phyloP scores from a whole-genome alignment of 2,329 filamentous ascomycete species.

The Penicillium sp. region DNA sequence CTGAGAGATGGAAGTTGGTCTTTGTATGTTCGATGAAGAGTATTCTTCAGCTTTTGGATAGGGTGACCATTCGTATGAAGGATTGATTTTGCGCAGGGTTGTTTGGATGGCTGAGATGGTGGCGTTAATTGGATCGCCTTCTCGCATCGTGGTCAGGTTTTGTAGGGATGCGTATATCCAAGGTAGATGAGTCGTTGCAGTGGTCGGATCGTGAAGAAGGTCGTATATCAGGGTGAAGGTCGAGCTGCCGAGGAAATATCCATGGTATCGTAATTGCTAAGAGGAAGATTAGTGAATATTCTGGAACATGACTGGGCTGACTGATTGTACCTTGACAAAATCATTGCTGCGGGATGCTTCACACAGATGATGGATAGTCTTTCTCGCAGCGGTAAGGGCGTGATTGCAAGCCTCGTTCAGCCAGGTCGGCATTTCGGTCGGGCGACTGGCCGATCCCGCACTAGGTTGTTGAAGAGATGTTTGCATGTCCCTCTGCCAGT shows the following conservation, averaged over 20 bases:
- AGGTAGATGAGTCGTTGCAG: constrained; percentile 48
- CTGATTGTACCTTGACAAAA: constrained; percentile 45
- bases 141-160: constrained; percentile 46
- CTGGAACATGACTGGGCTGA: neutral
- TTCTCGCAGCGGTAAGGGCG: constrained; percentile 50
- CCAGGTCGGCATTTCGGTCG: constrained; percentile 44
- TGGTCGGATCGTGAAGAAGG: constrained; percentile 48
- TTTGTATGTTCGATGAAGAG: neutral
- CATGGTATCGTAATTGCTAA: constrained; percentile 54
- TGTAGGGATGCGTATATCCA: constrained; percentile 51
- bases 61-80: constrained; percentile 38
- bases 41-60: constrained; percentile 1
- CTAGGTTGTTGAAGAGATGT: constrained; percentile 17
- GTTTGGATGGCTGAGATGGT: constrained; percentile 43
- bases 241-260: constrained; percentile 53
- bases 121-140: constrained; percentile 36
- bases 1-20: neutral
- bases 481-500: constrained; percentile 45
- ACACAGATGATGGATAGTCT: constrained; percentile 50
- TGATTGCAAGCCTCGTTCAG: constrained; percentile 54
- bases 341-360: constrained; percentile 50
- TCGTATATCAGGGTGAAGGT: constrained; percentile 53
- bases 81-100: constrained; percentile 40
- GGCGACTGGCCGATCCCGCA: constrained; percentile 22
- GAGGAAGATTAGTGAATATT: neutral